Evolutionary conservation across 495 filamentous ascomycete species (phyloP).

Genomic region (Alectoria sarmentosa): DNA sequence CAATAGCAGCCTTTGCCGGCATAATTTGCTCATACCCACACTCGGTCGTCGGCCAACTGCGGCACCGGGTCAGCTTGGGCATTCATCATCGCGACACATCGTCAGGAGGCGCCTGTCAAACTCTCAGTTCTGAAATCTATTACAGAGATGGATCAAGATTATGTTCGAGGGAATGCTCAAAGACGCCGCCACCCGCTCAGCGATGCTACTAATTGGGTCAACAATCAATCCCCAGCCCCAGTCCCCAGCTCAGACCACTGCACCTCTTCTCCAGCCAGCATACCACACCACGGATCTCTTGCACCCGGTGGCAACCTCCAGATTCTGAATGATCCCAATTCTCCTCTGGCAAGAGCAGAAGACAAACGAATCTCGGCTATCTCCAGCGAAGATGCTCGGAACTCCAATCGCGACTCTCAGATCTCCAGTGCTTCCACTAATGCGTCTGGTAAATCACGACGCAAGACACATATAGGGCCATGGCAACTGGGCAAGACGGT

Average conservation of each 20-base stretch:
- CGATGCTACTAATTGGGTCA: conserved; percentile 44
- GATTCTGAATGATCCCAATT: conserved; percentile 20
- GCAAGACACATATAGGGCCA: conserved; percentile 77
- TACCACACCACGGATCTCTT: conserved; percentile 38
- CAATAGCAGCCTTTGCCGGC: not conserved
- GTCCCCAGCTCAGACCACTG: conserved; percentile 6
- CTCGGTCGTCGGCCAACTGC: not conserved
- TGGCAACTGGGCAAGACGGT: conserved; percentile 86
- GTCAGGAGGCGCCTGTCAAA: not conserved
- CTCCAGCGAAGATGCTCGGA: conserved; percentile 43
- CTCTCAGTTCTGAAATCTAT: not conserved
- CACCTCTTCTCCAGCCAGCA: conserved; percentile 22
- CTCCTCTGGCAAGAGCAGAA: conserved; percentile 36
- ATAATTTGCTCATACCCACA: conserved; percentile 2
- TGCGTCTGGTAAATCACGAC: conserved; percentile 49
- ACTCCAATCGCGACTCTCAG: conserved; percentile 62
- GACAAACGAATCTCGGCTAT: conserved; percentile 49
- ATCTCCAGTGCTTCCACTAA: conserved; percentile 62
- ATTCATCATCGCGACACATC: not conserved
- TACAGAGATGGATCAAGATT: not conserved
- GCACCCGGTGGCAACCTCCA: conserved; percentile 36
- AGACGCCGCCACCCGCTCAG: conserved; percentile 40
- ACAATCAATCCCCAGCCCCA: conserved; percentile 27
- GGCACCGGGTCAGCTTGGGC: not conserved
- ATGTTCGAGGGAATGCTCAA: conserved; percentile 3